phyloP scores from a whole-genome alignment of 1,284 basidiomycete genomes.

The Cutaneotrichosporon cutaneum region DNA sequence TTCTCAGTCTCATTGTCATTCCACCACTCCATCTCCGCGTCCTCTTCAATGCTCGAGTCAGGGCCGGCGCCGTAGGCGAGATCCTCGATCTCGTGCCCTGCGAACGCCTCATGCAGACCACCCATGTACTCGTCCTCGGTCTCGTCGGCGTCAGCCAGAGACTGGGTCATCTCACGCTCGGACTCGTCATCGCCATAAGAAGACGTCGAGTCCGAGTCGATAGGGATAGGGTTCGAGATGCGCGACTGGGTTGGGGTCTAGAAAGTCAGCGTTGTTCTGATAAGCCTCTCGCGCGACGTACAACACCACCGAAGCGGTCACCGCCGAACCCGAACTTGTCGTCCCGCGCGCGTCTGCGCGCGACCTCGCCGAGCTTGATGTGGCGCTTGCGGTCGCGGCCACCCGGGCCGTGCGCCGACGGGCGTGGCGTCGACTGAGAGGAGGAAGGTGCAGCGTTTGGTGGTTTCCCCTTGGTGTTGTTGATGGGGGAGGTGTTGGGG shows the following conservation, averaged over 20 bases:
- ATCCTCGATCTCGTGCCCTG: conserved; percentile 50
- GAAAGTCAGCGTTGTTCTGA: neutral
- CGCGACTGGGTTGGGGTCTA: conserved; percentile 24
- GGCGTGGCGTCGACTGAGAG: conserved; percentile 13
- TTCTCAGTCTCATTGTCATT: conserved; percentile 30
- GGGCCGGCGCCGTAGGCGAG: conserved; percentile 45
- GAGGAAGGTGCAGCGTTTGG: conserved; percentile 15
- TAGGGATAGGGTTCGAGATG: conserved; percentile 12
- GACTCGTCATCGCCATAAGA: conserved; percentile 50
- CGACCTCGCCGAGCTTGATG: conserved; percentile 42
- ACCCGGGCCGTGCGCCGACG: conserved; percentile 29
- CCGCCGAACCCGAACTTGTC: conserved; percentile 42
- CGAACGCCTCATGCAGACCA: conserved; percentile 42
- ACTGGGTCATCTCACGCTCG: conserved; percentile 29
- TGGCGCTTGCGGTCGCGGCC: conserved; percentile 43
- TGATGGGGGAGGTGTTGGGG: conserved; percentile 1
- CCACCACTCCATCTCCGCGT: conserved; percentile 30
- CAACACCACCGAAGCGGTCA: conserved; percentile 23
- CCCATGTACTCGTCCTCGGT: conserved; percentile 39
- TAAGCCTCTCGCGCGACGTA: conserved; percentile 14
- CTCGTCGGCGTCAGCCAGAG: conserved; percentile 16
- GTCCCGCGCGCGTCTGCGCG: conserved; percentile 42
- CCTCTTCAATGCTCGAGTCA: conserved; percentile 34
- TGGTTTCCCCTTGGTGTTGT: conserved; percentile 16
- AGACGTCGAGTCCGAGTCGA: conserved; percentile 39